phyloP scores from a whole-genome alignment of 176 grass and related monocot genomes.

The Tillandsia fasciculata region DNA sequence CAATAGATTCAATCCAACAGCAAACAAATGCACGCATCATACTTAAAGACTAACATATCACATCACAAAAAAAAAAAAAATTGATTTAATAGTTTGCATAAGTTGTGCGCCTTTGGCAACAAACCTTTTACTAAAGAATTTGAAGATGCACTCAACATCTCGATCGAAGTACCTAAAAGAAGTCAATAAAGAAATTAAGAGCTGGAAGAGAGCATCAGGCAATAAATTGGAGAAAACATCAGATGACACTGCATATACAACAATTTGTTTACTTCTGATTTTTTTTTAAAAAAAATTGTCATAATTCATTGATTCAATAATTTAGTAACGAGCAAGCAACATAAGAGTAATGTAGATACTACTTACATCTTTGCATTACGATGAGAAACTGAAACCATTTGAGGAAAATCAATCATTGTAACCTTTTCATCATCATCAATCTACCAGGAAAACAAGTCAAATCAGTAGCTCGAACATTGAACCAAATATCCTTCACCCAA shows the following conservation, averaged over 20 bases:
- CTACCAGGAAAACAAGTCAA: conserved; percentile 28
- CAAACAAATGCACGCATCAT: not conserved
- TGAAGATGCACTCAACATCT: too few relatives aligned
- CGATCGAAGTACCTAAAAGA: too few relatives aligned
- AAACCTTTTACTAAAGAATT: too few relatives aligned
- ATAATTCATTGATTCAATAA: not conserved
- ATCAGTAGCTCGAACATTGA: not conserved
- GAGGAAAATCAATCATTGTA: conserved; percentile 90
- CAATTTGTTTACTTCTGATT: too few relatives aligned
- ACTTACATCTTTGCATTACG: conserved; percentile 89
- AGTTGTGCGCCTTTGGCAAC: too few relatives aligned
- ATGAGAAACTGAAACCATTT: conserved; percentile 96
- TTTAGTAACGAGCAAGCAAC: not conserved
- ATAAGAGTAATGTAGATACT: not conserved
- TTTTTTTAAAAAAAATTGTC: not conserved
- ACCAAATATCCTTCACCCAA: too few relatives aligned
- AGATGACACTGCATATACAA: not conserved
- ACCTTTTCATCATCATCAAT: conserved; percentile 80
- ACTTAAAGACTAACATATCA: not conserved
- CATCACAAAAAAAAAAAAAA: conserved; percentile 1
- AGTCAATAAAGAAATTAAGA: conserved; percentile 4
- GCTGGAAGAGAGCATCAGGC: not conserved
- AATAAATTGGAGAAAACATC: not conserved
- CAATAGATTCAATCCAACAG: not conserved
- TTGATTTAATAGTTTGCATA: too few relatives aligned